Conservation (phyloP, 495 filamentous ascomycete genomes). For the Daldinia childiae region DNA sequence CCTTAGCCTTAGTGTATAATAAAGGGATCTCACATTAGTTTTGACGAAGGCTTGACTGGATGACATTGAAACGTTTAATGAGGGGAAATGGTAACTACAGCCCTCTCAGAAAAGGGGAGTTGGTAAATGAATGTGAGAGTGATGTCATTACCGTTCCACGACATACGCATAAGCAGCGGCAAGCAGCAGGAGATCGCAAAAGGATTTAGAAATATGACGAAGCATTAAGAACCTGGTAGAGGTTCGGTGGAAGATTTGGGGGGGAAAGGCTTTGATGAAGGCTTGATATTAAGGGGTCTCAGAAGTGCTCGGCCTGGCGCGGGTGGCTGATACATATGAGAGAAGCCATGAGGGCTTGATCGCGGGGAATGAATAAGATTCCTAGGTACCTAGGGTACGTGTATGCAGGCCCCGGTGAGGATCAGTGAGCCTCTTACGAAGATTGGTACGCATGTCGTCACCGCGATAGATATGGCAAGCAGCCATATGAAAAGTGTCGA, state of each 20-base stretch:
- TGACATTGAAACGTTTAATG: slow-evolving; percentile 23
- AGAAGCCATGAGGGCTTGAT: background rate
- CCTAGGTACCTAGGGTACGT: background rate
- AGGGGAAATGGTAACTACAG: slow-evolving; percentile 13
- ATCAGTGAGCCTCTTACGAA: slow-evolving; percentile 8
- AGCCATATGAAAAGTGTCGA: slow-evolving; percentile 14
- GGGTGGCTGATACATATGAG: slow-evolving; percentile 28
- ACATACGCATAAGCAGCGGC: slow-evolving; percentile 27
- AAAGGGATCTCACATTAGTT: slow-evolving; percentile 23
- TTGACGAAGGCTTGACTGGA: slow-evolving; percentile 3
- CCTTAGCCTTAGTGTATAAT: too few species aligned
- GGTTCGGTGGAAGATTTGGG: slow-evolving; percentile 1
- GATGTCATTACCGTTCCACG: slow-evolving; percentile 39
- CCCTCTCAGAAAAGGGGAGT: background rate
- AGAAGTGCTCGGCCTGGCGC: slow-evolving; percentile 20
- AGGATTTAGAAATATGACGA: slow-evolving; percentile 41
- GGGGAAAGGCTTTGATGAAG: background rate
- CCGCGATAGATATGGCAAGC: slow-evolving; percentile 17
- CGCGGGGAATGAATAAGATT: slow-evolving; percentile 22
- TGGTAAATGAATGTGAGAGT: slow-evolving; percentile 10
- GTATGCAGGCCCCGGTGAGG: slow-evolving; percentile 20
- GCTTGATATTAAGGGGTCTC: slow-evolving; percentile 36
- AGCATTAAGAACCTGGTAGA: background rate
- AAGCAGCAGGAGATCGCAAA: slow-evolving; percentile 33
- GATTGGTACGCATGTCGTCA: slow-evolving; percentile 33